Conservation (phyloP, 192 early-diverging fungal species). For the Podila epicladia region DNA sequence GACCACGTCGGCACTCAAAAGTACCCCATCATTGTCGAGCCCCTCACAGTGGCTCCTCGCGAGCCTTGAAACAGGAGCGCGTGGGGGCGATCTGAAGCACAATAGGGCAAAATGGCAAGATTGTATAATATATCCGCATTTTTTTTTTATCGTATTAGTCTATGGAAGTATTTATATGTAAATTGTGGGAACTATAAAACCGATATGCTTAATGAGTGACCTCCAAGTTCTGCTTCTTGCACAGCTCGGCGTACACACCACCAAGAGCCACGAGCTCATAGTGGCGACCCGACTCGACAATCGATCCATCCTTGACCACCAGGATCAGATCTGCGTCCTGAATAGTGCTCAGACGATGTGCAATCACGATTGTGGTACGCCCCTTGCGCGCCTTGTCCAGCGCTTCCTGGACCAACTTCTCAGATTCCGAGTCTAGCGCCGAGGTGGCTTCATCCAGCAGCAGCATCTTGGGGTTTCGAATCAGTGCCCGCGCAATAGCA, state of each 20-base stretch:
- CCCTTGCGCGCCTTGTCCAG: slow-evolving; percentile 71
- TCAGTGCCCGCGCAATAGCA: slow-evolving; percentile 74
- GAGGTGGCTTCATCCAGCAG: slow-evolving; percentile 85
- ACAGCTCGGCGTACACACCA: slow-evolving; percentile 64
- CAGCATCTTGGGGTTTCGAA: slow-evolving; percentile 69
- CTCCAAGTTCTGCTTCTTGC: slow-evolving; percentile 68
- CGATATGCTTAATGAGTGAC: slow-evolving; percentile 30
- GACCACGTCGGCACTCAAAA: slow-evolving; percentile 57
- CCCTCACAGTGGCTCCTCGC: neutral
- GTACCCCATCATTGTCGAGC: slow-evolving; percentile 56
- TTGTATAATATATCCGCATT: too few relatives aligned
- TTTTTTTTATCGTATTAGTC: too few relatives aligned
- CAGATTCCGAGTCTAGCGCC: slow-evolving; percentile 81
- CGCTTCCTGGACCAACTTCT: slow-evolving; percentile 79
- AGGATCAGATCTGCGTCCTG: slow-evolving; percentile 82
- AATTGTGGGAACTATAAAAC: too few relatives aligned
- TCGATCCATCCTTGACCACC: slow-evolving; percentile 69
- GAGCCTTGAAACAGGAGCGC: neutral
- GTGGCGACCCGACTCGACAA: slow-evolving; percentile 78
- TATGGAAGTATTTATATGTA: too few relatives aligned
- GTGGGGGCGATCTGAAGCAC: too few relatives aligned
- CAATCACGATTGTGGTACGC: slow-evolving; percentile 77
- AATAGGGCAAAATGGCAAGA: too few relatives aligned
- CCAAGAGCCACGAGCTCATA: slow-evolving; percentile 64
- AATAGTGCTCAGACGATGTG: slow-evolving; percentile 83